Evolutionary conservation across 2,329 filamentous ascomycete species (phyloP).

Genomic region (Colletotrichum cuscutae): DNA sequence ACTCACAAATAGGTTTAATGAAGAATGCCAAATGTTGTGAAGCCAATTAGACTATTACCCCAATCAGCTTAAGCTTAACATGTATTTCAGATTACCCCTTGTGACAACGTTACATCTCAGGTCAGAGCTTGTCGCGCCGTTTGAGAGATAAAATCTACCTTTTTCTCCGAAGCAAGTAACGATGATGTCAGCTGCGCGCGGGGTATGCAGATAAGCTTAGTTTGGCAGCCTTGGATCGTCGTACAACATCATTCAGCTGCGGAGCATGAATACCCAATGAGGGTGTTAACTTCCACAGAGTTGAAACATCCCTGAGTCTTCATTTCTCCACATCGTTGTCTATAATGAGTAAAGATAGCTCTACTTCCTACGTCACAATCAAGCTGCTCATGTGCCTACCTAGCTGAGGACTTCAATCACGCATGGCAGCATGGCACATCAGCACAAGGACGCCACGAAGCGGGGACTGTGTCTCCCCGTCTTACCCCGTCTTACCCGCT

Average conservation of each 20-base stretch:
- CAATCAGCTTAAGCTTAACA: background rate
- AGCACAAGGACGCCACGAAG: background rate
- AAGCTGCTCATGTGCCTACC: background rate
- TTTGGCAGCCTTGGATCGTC: background rate
- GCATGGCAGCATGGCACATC: background rate
- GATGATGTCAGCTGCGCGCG: background rate
- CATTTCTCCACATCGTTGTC: background rate
- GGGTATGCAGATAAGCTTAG: background rate
- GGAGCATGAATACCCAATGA: background rate
- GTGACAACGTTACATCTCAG: background rate
- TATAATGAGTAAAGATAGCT: rapidly evolving
- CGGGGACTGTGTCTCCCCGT: background rate
- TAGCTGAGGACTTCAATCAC: background rate
- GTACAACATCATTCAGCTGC: background rate
- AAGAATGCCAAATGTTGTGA: no score
- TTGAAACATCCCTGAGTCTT: background rate
- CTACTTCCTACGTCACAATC: background rate
- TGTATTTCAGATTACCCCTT: background rate
- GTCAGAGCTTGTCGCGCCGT: background rate
- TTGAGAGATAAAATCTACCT: no score
- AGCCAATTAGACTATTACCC: no score
- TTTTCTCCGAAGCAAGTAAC: background rate
- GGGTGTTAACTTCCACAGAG: background rate
- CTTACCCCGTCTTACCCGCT: background rate
- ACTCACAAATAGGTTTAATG: no score